phyloP scores from a whole-genome alignment of 768 basidiomycete genomes.

The Mycena kentingensis region DNA sequence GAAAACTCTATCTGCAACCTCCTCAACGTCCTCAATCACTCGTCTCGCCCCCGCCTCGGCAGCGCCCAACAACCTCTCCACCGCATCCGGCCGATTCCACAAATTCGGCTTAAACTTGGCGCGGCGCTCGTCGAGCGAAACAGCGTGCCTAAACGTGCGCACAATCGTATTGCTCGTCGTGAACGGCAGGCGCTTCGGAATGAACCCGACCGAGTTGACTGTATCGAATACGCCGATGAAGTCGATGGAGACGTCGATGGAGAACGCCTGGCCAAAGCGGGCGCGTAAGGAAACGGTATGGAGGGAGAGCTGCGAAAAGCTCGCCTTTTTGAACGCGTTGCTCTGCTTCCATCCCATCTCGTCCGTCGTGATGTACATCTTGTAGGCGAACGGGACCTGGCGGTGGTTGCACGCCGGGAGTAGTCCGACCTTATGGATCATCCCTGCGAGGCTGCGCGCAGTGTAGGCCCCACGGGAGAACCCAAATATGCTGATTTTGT shows the following conservation, averaged over 20 bases:
- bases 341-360: constrained; percentile 30
- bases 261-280: no score
- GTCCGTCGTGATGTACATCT: constrained; percentile 43
- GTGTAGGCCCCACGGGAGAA: constrained; percentile 72
- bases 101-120: constrained; percentile 47
- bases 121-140: constrained; percentile 56
- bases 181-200: constrained; percentile 48
- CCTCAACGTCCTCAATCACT: no score
- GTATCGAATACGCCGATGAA: constrained; percentile 63
- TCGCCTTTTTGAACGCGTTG: constrained; percentile 45
- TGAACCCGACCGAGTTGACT: constrained; percentile 52
- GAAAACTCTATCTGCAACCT: no score
- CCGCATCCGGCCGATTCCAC: constrained; percentile 35
- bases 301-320: no score
- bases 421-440: constrained; percentile 62
- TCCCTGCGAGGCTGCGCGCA: constrained; percentile 50
- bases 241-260: constrained; percentile 44
- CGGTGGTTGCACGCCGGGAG: constrained; percentile 55
- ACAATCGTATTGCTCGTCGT: constrained; percentile 48
- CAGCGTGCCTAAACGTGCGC: constrained; percentile 52
- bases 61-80: constrained; percentile 34
- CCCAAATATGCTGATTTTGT: constrained; percentile 39
- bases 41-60: no score
- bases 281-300: no score
- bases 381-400: constrained; percentile 63